phyloP scores from a whole-genome alignment of 1,284 basidiomycete species.

The Irpex lacteus region DNA sequence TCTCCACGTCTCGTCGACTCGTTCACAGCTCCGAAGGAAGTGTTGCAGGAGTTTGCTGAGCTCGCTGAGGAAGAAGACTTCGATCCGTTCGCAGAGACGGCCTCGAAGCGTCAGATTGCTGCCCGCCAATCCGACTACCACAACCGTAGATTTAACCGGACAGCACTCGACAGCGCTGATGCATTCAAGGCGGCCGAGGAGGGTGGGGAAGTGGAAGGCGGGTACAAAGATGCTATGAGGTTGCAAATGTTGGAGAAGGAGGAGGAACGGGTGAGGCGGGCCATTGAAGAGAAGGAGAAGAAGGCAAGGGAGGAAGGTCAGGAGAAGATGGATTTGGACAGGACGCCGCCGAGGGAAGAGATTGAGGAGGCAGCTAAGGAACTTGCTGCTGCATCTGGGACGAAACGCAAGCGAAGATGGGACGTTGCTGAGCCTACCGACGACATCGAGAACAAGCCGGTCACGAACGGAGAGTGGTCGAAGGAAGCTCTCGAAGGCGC shows the following conservation, averaged over 20 bases:
- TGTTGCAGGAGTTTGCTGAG: constrained; percentile 92
- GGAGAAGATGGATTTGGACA: constrained; percentile 83
- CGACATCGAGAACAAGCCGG: constrained; percentile 57
- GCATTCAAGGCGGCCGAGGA: constrained; percentile 69
- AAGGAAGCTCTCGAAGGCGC: constrained; percentile 69
- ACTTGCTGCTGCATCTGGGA: constrained; percentile 58
- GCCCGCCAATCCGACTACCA: constrained; percentile 96
- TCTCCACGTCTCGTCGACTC: constrained; percentile 67
- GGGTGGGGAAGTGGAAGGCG: constrained; percentile 73
- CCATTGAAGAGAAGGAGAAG: constrained; percentile 86
- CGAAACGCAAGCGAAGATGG: constrained; percentile 86
- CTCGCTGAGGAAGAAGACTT: constrained; percentile 88
- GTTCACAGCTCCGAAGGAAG: constrained; percentile 91
- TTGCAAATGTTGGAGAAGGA: constrained; percentile 90
- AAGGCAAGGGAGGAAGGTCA: constrained; percentile 78
- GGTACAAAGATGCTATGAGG: constrained; percentile 97
- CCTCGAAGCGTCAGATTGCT: constrained; percentile 91
- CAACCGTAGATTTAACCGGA: constrained; percentile 84
- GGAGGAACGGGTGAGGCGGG: constrained; percentile 80
- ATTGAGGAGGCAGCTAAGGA: constrained; percentile 68
- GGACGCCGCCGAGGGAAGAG: constrained; percentile 80
- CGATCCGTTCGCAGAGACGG: constrained; percentile 93
- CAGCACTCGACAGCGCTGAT: constrained; percentile 76
- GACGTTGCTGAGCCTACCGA: constrained; percentile 68
- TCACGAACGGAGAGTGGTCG: constrained; percentile 62